Percentiles rank a stretch among this genome's conserved stretches.
Evolutionary conservation across 768 basidiomycete genomes (phyloP).

Genomic region (Podaxis sp.): DNA sequence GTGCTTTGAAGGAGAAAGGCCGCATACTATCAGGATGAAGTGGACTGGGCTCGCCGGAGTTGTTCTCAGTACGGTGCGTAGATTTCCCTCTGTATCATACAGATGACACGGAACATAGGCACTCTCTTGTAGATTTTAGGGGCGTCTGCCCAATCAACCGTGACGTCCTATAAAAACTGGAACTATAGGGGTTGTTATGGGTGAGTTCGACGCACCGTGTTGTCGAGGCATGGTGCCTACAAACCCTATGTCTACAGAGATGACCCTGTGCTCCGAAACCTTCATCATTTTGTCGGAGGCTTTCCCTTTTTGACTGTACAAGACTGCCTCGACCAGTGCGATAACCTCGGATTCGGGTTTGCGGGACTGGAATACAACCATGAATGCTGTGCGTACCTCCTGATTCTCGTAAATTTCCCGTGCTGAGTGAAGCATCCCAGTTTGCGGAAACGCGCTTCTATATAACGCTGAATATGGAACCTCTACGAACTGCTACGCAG

Average conservation of each 20-base stretch:
- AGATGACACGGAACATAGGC: background rate
- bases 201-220: background rate
- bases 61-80: background rate
- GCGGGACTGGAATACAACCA: conserved; percentile 22
- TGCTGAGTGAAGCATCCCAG: conserved; percentile 1
- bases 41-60: background rate
- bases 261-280: conserved; percentile 15
- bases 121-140: background rate
- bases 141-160: background rate
- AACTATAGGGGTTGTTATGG: background rate
- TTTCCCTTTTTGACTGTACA: conserved; percentile 19
- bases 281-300: conserved; percentile 17
- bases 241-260: conserved; percentile 5
- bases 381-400: conserved; percentile 22
- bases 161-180: background rate
- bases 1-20: background rate
- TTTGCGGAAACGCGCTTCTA: conserved; percentile 23
- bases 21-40: background rate
- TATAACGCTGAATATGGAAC: conserved; percentile 16
- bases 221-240: background rate
- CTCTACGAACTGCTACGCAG: conserved; percentile 13
- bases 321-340: conserved; percentile 21
- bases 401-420: background rate
- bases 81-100: background rate
- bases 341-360: conserved; percentile 17